Evolutionary conservation across 805 yeast genomes (phyloP), one percentile per base, ranked within the genome.

Genomic region (Pachysolen tannophilus): DNA sequence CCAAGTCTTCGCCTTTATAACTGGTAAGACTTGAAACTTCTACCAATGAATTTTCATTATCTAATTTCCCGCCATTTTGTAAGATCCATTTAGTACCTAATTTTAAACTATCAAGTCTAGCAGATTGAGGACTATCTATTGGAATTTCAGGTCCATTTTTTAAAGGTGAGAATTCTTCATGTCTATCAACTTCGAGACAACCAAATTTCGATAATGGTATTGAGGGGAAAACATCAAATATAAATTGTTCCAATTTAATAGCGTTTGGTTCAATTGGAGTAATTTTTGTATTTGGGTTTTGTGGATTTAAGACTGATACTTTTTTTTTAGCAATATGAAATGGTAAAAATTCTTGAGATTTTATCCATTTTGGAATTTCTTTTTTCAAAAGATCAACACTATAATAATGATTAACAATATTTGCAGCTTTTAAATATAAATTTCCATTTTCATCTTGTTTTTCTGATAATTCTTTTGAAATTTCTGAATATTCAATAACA

Each of bases 331-430:
- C 98, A 53, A 90, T 75, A 58, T 92, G 99, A 64, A 80, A 90
- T n/a, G 97, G 97, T 51, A 92, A 68, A 46, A 58, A 65, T 44
- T 69, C 63, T 50, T 75, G 76, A 21, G 81, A 71, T 3, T 71
- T 55, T 43, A 75, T 70, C 96, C 96, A 88, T 20, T 63, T 52
- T 4, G 82, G 79, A 41, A 87, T 65, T 59, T 65, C 65, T 21
- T 60, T 44, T 19, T 60, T 56, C 48, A 92, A 63, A 49, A 87
- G 72, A n/a, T 72, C 80, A 30, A 84, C 84, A 4, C 88, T 79
- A 59, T 90, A 92, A 60, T 88, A 92, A 60, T 92, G 98, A 56
- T 92, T 92, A 37, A 92, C 99, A 44, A 92, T 92, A 59, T 92
- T 92, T 18, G 96, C 99, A 4, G 97, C 96, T 47, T 97, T 73